Evolutionary conservation across 768 basidiomycete genomes (phyloP), one percentile per base, ranked within the genome.

Genomic region (Russula sp.): DNA sequence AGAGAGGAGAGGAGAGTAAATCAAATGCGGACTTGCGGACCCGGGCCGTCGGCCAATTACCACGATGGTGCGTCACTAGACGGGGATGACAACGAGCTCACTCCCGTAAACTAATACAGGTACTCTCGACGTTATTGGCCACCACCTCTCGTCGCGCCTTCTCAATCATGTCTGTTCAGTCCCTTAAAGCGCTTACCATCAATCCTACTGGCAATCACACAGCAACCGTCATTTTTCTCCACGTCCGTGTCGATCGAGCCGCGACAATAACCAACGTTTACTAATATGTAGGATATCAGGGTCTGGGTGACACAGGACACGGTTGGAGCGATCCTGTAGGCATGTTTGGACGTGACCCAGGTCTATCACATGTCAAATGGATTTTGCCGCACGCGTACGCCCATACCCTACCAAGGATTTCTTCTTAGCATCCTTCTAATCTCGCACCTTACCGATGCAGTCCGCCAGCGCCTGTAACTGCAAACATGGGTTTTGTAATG

Each of bases 151-250:
- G 18, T 8, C 31, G 34, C 11, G n/a, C 11, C 32, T 42, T 47
- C 32, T 35, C 48, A 11, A 37, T 39, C 32, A 68, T 68, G 67
- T 44, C 61, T 32, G 44, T 10, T 11, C n/a, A 7, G 10, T 5
- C 49, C 22, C 67, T 53, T 16, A 53, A 45, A 45, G 34, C 58
- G 6, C 55, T 68, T 22, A 42, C 59, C 5, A n/a, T 68, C 49
- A 31, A 60, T 42, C 78, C 90, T 11, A 70, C 76, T 47, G 70
- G 77, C 44, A 84, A 81, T 66, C 94, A 96, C 74, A 86, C 89
- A 8, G 90, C 91, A 8, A 94, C 91, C 0, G 84, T 96, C 66
- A 88, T 96, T 70, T 93, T 96, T 73, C 76, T 93, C 45, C 94
- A 97, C 80, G 93, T 93, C 73, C 69, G 88, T 74, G 31, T 11